A percentile compares a stretch with the other conserved stretches of the same genome.
These are phyloP conservation scores for Neostapfia colusana DNA, from an alignment of 176 grass and related monocot species.

Conservation along the genomic window DNA sequence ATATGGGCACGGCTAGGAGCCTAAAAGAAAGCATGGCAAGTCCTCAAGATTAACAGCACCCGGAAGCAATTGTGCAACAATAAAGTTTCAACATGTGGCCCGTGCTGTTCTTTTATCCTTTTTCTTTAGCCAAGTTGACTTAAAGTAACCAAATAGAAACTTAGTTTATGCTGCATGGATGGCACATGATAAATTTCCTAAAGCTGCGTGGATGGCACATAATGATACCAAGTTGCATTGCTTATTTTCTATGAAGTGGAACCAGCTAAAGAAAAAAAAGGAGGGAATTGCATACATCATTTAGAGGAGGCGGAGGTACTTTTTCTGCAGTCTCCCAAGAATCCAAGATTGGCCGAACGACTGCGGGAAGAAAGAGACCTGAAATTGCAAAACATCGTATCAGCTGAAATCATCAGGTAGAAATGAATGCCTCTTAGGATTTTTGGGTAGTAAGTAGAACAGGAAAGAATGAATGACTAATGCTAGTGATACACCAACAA, in stretches of 20 bases:
- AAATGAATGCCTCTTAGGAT: neutral
- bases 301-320: slow-evolving; percentile 65
- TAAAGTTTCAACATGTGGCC: neutral
- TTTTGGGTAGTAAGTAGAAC: neutral
- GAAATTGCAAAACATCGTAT: slow-evolving; percentile 45
- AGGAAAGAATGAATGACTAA: neutral
- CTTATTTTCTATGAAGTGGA: neutral
- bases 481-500: neutral
- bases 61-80: neutral
- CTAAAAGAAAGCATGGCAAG: neutral
- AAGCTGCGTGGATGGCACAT: neutral
- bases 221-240: neutral
- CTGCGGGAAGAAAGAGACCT: slow-evolving; percentile 94
- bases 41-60: neutral
- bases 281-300: slow-evolving; percentile 60
- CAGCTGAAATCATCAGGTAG: neutral
- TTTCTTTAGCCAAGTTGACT: neutral
- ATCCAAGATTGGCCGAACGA: slow-evolving; percentile 90
- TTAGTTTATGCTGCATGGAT: neutral
- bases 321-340: slow-evolving; percentile 73
- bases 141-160: neutral
- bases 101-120: neutral
- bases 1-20: neutral
- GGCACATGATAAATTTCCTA: neutral
- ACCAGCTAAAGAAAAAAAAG: neutral